Evolutionary conservation across 2,329 filamentous ascomycete genomes (phyloP), one percentile per base, ranked within the genome.

Genomic region (Claviceps sp.): DNA sequence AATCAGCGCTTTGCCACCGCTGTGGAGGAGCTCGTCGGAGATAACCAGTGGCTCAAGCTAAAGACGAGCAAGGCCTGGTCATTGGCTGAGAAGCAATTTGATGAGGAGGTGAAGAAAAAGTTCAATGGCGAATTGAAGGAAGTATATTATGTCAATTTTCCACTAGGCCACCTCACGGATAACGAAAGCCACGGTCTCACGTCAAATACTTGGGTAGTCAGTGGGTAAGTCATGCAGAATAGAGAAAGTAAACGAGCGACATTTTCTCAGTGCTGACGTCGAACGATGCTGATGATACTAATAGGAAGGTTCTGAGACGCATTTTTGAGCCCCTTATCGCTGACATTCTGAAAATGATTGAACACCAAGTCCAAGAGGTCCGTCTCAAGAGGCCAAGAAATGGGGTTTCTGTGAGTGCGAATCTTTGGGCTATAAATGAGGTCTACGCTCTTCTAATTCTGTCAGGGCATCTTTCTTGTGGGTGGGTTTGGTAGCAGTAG

Each of bases 281-380:
- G 13, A 5, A 2, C 14, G 4, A 16, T 30, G 9, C 43, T 45
- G 14, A 9, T 1, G 20, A 30, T 30, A 2, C 8, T 24, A 1
- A n/a, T 18, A 16, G 16, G 0, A 30, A 24, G 6, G 9, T 38
- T 0, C 9, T 61, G 6, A 42, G 46, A 0, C 30, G 5, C 0
- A 59, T 61, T 43, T 61, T 61, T 47, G 53, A 57, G 1, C 59
- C 59, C 0, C 43, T 61, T 14, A 53, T 63, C 8, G 40, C 22
- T 1, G 58, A 60, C 7, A 57, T 62, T 16, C 13, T 62, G 3
- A 30, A 16, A 4, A n/a, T 45, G 43, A 30, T 62, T 9, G 43
- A 52, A 3, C 55, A 55, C 7, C 58, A 60, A 50, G 54, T 60
- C 6, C 49, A 58, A 26, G 38, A 34, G 6, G 36, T 30, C 14